Base-by-base conservation (phyloP, 441 rosid genomes). In the Erysimum cheiri region DNA sequence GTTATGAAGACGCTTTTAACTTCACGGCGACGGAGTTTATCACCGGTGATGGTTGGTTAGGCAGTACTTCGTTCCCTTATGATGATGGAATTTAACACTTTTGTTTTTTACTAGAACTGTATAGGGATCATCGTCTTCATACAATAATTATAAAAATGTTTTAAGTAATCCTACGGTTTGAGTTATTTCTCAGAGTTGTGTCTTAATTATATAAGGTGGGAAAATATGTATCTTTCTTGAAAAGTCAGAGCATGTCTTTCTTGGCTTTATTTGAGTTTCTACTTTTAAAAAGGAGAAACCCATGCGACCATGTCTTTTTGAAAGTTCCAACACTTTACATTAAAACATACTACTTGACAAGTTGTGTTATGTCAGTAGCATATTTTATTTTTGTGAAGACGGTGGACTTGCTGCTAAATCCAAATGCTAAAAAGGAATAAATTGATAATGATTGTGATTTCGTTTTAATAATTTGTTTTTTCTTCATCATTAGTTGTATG, bases 11-110 rank as follows among this genome's bases (percentile, higher is more conserved):
- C 47, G 96, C 98, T 0, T 87, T 48, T 46, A 83, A 81, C 71
- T 93, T 85, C 61, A 84, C 90, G 0, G 92, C 87, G 2, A 80
- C 88, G 0, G 85, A 87, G 82, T 84, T 93, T 46, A 93, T 93
- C 9, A 60, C 81, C 2, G 89, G 90, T 4, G 85, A 85, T 63
- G 85, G 80, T 74, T 93, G 97, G 98, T 64, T 93, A 17, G 89
- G 70, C 2, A 87, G 92, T 63, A 89, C 93, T 70, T 77, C 87
- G 26, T 75, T 85, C 33, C 90, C 93, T 24, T 85, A 87, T 14
- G 84, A 85, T 40, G 77, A 81, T 66, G 82, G 85, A 22, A 79
- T 83, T 64, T 80, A 46, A 69, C 7, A 59, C n/a, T 0, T 43
- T 53, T 11, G 24, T 62, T 8, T 1, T 12, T 17, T 17, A n/a